Evolutionary conservation across 768 basidiomycete species (phyloP).

Genomic region (Cystobasidium ongulense): DNA sequence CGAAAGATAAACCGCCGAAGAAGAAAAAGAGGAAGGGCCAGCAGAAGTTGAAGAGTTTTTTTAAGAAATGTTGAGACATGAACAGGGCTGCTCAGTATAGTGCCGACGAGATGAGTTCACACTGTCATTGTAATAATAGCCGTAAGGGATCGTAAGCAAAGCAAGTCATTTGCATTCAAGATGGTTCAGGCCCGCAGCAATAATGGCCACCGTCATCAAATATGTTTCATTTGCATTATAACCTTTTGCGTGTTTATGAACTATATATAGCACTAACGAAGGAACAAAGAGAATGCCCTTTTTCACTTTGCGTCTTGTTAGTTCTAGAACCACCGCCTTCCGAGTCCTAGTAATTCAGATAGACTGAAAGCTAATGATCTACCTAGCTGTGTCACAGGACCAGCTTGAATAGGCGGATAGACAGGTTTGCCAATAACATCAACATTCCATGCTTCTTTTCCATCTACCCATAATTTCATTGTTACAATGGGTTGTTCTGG

Average conservation of each 20-base stretch:
- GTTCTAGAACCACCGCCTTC: slow-evolving; percentile 34
- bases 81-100: not conserved
- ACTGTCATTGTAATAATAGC: too few species aligned
- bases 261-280: not conserved
- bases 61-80: slow-evolving; percentile 9
- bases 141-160: too few species aligned
- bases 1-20: not conserved
- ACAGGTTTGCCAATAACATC: slow-evolving; percentile 40
- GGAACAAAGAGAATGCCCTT: not conserved
- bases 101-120: too few species aligned
- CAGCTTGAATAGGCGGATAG: slow-evolving; percentile 3
- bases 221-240: not conserved
- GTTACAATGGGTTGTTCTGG: slow-evolving; percentile 52
- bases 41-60: slow-evolving; percentile 27
- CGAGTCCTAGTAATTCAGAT: slow-evolving; percentile 38
- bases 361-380: slow-evolving; percentile 34
- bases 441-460: slow-evolving; percentile 42
- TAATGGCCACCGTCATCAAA: too few species aligned
- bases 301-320: not conserved
- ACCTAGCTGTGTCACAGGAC: slow-evolving; percentile 27
- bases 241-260: not conserved
- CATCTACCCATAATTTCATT: slow-evolving; percentile 59
- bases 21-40: slow-evolving; percentile 24
- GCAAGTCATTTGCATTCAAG: too few species aligned
- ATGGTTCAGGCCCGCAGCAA: too few species aligned